Conservation (phyloP, 2,329 filamentous ascomycete genomes). For the Fusarium transvaalense region DNA sequence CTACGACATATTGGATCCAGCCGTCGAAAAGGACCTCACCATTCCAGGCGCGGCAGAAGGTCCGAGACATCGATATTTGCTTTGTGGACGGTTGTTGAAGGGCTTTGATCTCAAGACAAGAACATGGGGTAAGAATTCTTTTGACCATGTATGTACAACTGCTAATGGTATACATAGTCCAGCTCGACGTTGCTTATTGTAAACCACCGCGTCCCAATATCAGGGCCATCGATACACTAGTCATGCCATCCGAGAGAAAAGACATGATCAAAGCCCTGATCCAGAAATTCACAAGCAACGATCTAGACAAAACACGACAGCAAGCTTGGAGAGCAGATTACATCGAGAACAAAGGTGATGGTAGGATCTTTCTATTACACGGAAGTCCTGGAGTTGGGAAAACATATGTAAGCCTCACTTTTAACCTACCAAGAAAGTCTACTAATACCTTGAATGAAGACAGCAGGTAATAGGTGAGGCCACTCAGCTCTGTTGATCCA, state of each 20-base stretch:
- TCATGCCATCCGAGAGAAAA: background rate
- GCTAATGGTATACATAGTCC: background rate
- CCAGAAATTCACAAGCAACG: background rate
- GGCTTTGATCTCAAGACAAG: background rate
- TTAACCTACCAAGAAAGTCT: rapidly evolving
- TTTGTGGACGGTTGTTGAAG: background rate
- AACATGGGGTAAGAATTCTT: background rate
- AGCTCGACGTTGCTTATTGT: background rate
- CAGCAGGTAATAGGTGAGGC: background rate
- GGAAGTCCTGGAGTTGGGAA: background rate
- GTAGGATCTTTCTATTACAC: background rate
- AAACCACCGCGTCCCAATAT: background rate
- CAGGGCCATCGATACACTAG: background rate
- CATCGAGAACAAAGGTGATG: background rate
- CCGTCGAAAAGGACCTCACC: background rate
- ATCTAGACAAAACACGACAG: background rate
- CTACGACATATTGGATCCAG: background rate
- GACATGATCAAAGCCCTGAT: background rate
- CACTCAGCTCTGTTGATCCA: rapidly evolving
- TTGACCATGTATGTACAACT: rapidly evolving
- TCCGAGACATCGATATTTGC: background rate
- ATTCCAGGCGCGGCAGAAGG: background rate
- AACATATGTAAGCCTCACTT: background rate
- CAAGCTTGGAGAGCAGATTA: background rate
- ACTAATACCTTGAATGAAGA: background rate